phyloP scores from a whole-genome alignment of 1,284 basidiomycete species.

The Cryptococcus wingfieldii region DNA sequence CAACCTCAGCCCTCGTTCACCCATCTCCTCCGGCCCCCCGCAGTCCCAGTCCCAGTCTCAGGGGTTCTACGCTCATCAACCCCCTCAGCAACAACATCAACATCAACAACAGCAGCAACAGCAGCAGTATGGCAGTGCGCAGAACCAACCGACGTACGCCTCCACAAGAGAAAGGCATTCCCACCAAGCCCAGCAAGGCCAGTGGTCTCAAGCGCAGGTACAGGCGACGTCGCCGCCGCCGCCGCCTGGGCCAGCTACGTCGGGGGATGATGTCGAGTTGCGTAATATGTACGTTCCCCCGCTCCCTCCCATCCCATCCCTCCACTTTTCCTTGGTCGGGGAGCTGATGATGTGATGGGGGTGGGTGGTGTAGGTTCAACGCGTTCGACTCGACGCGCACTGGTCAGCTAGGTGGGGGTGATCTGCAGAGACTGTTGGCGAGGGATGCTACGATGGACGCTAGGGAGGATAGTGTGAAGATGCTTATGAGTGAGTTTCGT shows the following conservation, averaged over 20 bases:
- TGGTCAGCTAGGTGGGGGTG: constrained; percentile 42
- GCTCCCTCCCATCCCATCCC: too few relatives aligned
- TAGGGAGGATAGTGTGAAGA: constrained; percentile 50
- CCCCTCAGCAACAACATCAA: background rate
- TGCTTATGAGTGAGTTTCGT: constrained; percentile 31
- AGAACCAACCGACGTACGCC: constrained; percentile 4
- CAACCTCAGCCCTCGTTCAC: background rate
- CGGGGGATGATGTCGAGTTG: constrained; percentile 30
- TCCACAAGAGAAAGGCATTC: constrained; percentile 8
- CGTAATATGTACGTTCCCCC: constrained; percentile 31
- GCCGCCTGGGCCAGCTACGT: constrained; percentile 12
- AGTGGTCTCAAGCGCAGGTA: constrained; percentile 19
- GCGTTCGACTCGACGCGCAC: constrained; percentile 43
- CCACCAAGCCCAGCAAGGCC: constrained; percentile 12
- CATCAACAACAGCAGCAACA: constrained; percentile 6
- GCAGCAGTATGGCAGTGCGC: constrained; percentile 8
- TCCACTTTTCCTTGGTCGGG: too few relatives aligned
- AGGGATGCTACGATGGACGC: constrained; percentile 48
- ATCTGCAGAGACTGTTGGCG: constrained; percentile 43
- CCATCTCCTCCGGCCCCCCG: background rate
- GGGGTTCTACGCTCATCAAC: background rate
- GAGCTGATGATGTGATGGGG: too few relatives aligned
- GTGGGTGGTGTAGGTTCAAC: constrained; percentile 31
- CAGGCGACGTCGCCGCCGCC: background rate
- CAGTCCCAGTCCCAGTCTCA: background rate